These are phyloP conservation scores for Xylariaceae sp. DNA, from an alignment of 2,329 filamentous ascomycete genomes.

Conservation along the genomic window DNA sequence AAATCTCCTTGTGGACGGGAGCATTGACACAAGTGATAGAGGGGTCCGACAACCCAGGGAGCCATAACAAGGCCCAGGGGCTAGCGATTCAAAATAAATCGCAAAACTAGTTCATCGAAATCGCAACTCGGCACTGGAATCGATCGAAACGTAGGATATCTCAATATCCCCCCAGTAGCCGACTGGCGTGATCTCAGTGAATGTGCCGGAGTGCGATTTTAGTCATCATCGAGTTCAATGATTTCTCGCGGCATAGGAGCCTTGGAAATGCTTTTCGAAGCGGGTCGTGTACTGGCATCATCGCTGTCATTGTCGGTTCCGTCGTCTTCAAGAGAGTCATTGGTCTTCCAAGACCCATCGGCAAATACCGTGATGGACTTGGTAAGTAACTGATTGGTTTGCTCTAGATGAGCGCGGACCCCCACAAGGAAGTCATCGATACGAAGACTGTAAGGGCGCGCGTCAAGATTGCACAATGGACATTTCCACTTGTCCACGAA, in stretches of 20 bases:
- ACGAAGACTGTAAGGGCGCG: conserved; percentile 65
- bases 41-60: not conserved
- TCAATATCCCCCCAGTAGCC: not conserved
- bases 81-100: not conserved
- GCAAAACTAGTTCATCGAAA: not conserved
- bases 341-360: conserved; percentile 61
- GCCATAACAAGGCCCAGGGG: not conserved
- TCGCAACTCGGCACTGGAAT: not conserved
- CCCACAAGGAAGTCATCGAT: conserved; percentile 70
- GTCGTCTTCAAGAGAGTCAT: conserved; percentile 33
- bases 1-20: not conserved
- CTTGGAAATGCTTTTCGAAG: conserved; percentile 17
- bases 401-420: conserved; percentile 54
- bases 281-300: conserved; percentile 20
- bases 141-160: not conserved
- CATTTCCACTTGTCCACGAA: conserved; percentile 76
- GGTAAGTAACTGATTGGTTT: conserved; percentile 44
- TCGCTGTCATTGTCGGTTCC: conserved; percentile 34
- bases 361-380: conserved; percentile 60
- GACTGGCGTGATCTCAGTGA: not conserved
- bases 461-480: conserved; percentile 75
- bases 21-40: not conserved
- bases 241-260: conserved; percentile 20
- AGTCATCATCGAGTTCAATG: conserved; percentile 22
- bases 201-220: not conserved